Percentiles rank a stretch among this genome's conserved stretches.
phyloP scores from a whole-genome alignment of 257 asterid genomes.

The Rubia yunnanensis region DNA sequence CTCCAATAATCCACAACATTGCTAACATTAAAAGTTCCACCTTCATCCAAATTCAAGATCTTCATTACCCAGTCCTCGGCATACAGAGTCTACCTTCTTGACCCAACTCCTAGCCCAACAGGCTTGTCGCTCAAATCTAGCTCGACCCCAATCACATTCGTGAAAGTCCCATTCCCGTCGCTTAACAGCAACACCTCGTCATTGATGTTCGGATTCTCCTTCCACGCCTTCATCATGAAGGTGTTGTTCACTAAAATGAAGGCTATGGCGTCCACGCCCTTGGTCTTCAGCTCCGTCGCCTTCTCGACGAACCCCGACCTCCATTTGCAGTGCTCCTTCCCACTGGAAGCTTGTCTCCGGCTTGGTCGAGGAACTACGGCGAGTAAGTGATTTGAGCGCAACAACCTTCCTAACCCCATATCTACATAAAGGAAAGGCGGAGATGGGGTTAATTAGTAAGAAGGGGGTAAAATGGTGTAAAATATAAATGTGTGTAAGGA shows the following conservation, averaged over 20 bases:
- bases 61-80: slow-evolving; percentile 83
- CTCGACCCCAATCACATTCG: slow-evolving; percentile 80
- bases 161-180: slow-evolving; percentile 78
- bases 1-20: slow-evolving; percentile 92
- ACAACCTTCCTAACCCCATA: too few relatives aligned
- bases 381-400: too few relatives aligned
- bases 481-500: too few relatives aligned
- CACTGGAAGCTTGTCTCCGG: too few relatives aligned
- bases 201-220: slow-evolving; percentile 47
- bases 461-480: too few relatives aligned
- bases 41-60: slow-evolving; percentile 82
- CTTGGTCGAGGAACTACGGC: too few relatives aligned
- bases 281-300: slow-evolving; percentile 64
- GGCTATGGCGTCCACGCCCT: slow-evolving; percentile 79
- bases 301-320: slow-evolving; percentile 77
- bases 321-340: too few relatives aligned
- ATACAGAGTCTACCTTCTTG: slow-evolving; percentile 81
- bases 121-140: slow-evolving; percentile 93
- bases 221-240: slow-evolving; percentile 97
- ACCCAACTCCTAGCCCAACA: slow-evolving; percentile 81
- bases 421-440: too few relatives aligned
- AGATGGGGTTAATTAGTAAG: too few relatives aligned
- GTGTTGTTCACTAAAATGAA: slow-evolving; percentile 93
- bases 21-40: slow-evolving; percentile 95
- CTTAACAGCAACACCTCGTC: slow-evolving; percentile 79